These are phyloP conservation scores for Moringa oleifera DNA, from an alignment of 345 rosid species.

Conservation along the genomic window DNA sequence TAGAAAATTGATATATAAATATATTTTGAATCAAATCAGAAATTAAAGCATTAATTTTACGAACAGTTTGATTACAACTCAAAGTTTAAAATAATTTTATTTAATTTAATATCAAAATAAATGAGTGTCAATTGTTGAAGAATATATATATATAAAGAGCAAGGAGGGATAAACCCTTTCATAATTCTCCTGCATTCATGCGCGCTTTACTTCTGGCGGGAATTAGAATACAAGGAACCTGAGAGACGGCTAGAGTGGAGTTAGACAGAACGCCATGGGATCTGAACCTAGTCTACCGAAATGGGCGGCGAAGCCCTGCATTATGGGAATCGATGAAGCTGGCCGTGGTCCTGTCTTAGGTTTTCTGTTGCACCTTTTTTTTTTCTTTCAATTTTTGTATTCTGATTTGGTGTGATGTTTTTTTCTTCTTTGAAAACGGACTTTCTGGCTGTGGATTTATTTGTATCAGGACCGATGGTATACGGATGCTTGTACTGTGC, in stretches of 20 bases:
- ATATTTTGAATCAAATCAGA: no score
- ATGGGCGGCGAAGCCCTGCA: conserved; percentile 82
- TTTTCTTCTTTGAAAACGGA: background rate
- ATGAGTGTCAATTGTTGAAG: no score
- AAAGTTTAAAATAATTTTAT: no score
- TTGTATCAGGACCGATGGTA: conserved; percentile 86
- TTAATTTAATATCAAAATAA: no score
- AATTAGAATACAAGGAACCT: background rate
- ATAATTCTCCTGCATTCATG: no score
- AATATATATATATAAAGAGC: no score
- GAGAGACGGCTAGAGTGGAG: conserved; percentile 1
- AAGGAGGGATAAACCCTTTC: no score
- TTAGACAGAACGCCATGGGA: conserved; percentile 29
- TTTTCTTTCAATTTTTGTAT: background rate
- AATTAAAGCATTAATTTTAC: no score
- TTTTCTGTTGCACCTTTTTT: conserved; percentile 3
- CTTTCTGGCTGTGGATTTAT: background rate
- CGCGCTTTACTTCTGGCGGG: conserved; percentile 4
- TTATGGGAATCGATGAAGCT: conserved; percentile 96
- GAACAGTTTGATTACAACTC: no score
- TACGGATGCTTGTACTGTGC: conserved; percentile 93
- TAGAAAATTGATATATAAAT: no score
- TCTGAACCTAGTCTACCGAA: conserved; percentile 33
- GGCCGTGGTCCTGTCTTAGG: conserved; percentile 96
- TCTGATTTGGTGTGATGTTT: background rate